A percentile compares a stretch with the other conserved stretches of the same genome.
Evolutionary conservation across 163 green algal species (phyloP).

Genomic region (Scenedesmus sp.): DNA sequence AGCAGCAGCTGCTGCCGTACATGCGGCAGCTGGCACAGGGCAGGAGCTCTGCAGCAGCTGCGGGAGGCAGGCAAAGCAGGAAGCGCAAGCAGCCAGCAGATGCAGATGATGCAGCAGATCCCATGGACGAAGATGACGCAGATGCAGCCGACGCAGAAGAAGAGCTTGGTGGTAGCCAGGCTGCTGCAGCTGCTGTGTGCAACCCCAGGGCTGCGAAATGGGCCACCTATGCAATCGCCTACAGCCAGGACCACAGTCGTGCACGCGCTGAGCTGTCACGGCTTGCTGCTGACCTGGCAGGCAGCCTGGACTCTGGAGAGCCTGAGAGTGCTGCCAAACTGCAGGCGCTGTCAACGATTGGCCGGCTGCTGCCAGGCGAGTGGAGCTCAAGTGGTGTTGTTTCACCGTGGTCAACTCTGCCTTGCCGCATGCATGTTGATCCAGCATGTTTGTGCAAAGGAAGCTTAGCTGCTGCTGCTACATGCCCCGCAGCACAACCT

Average conservation of each 20-base stretch:
- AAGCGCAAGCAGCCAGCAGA: not conserved
- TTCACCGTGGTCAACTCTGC: not conserved
- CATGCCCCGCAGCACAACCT: not conserved
- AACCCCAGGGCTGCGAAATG: constrained; percentile 43
- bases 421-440: not conserved
- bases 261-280: constrained; percentile 17
- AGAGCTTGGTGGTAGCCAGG: not conserved
- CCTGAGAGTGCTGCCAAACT: constrained; percentile 32
- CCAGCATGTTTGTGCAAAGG: not conserved
- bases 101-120: not conserved
- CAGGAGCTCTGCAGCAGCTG: not conserved
- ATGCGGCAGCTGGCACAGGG: constrained; percentile 17
- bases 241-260: constrained; percentile 18
- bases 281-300: constrained; percentile 28
- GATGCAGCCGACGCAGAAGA: not conserved
- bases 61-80: not conserved
- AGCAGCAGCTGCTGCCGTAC: constrained; percentile 46
- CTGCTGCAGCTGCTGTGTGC: not conserved
- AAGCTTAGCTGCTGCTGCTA: no score
- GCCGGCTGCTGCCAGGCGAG: constrained; percentile 44
- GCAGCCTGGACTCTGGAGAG: constrained; percentile 7
- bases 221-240: constrained; percentile 13
- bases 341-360: constrained; percentile 52
- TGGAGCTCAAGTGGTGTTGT: not conserved
- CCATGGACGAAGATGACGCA: not conserved